A percentile compares a stretch with the other conserved stretches of the same genome.
Conservation (phyloP, 2,329 filamentous ascomycete species). For the Fusarium scirpi region DNA sequence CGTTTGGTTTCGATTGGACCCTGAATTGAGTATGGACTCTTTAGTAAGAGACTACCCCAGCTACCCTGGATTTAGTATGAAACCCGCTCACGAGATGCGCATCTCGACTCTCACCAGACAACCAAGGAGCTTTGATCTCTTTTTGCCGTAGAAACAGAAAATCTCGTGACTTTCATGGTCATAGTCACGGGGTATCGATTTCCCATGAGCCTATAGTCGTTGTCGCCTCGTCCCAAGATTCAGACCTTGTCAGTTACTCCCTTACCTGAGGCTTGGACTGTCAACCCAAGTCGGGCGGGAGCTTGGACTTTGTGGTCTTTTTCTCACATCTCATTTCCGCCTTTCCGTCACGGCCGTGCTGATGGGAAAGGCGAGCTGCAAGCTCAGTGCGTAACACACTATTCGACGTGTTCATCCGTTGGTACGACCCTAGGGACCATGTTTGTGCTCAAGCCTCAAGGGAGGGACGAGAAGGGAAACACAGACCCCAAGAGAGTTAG, state of each 20-base stretch:
- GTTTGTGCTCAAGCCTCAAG: conserved; percentile 16
- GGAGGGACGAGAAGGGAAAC: conserved; percentile 21
- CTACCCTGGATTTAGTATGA: conserved; percentile 29
- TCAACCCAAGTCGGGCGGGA: conserved; percentile 17
- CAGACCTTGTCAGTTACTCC: conserved; percentile 31
- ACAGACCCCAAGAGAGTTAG: conserved; percentile 20
- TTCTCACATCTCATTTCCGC: conserved; percentile 47
- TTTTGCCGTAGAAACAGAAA: background rate
- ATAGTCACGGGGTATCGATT: conserved; percentile 9
- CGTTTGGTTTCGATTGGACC: conserved; percentile 31
- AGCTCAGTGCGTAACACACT: conserved; percentile 23
- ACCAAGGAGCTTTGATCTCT: conserved; percentile 14
- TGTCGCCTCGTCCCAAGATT: background rate
- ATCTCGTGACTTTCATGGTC: background rate
- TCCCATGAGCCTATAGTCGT: background rate
- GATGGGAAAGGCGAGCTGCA: conserved; percentile 26
- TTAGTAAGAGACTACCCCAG: conserved; percentile 4
- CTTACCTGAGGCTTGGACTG: conserved; percentile 29
- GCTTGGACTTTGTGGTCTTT: conserved; percentile 37
- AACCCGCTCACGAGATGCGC: conserved; percentile 7
- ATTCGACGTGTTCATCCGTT: conserved; percentile 39
- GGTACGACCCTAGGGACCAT: conserved; percentile 34
- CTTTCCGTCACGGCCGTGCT: conserved; percentile 39
- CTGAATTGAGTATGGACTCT: conserved; percentile 13
- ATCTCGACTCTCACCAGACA: background rate